Base-by-base conservation (phyloP, 2,329 filamentous ascomycete genomes). In the Microdochium bolleyi region DNA sequence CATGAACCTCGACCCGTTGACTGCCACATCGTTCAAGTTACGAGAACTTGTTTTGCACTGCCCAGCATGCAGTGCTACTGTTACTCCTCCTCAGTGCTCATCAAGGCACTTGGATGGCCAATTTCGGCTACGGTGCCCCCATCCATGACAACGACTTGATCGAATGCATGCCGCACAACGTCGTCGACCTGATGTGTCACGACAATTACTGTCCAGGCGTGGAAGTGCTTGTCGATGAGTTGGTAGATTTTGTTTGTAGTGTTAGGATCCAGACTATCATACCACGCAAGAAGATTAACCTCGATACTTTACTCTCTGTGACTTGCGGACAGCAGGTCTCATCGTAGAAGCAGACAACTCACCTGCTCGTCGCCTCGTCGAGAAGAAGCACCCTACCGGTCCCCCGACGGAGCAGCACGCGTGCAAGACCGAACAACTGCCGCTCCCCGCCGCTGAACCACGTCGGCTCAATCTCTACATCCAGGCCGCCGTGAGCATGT, bases 401-500 rank as follows among this genome's bases (percentile, higher is more conserved):
- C 7, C 53, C 5, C 41, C 55, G 52, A 14, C 53, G 52, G 1
- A 52, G 49, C 1, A 55, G 24, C 1, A 53, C 51, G 1, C 65
- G 61, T 0, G 62, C 63, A 3, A 68, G 61, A 21, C 56, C 58
- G 7, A 62, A 48, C 5, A 61, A 55, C 50, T 63, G 61, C 34
- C 52, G 56, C 32, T 64, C 57, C 1, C 62, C 58, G 13, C 55
- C 54, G 2, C 60, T 63, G 4, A 62, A 49, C 14, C 51, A 27
- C 3, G 56, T 25, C 9, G 57, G 51, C 5, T 53, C 48, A 2
- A 63, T 27, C 0, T 56, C 51, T 1, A 51, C 54, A 14, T 60
- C 54, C 1, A 65, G 57, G 10, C 61, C 56, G 2, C 56, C 55
- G 2, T 27, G 51, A 3, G 48, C 34, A 4, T 41, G 44, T 32